Base-by-base conservation (phyloP, 2,329 filamentous ascomycete species). In the Calonectria ilicicola region DNA sequence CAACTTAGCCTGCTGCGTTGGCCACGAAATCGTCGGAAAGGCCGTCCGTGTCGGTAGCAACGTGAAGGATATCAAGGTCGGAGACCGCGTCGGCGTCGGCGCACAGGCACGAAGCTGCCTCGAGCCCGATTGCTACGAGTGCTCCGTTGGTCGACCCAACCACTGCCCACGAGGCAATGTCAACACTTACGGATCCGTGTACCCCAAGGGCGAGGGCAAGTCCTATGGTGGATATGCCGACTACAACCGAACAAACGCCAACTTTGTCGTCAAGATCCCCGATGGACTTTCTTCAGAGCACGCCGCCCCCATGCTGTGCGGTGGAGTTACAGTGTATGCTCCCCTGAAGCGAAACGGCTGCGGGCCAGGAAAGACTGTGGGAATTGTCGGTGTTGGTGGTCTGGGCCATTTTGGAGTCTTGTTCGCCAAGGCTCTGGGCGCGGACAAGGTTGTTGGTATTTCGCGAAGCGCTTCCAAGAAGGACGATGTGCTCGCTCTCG, bases 221-320 rank as follows among this genome's bases (percentile, higher is more conserved):
- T 87, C 91, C 5, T 86, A 91, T 83, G 89, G 91, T 60, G 91
- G 91, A 15, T 92, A 91, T 79, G 88, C 90, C 2, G 23, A 67
- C 0, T 79, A 78, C 26, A 73, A 80, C 29, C 76, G 79, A 2
- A 73, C 68, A 8, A 74, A 74, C 0, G 69, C 74, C 0, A 69
- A 74, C 40, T 81, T 81, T 17, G 88, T 90, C 42, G 88, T 90
- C 80, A 92, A 92, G 80, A 96, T 97, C 76, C 95, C 94, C 5
- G 93, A 94, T 14, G 90, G 87, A 47, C 88, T 97, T 27, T 80
- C 86, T 0, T 88, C 87, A 38, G 85, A 86, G 53, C 82, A 91
- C 49, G 93, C 92, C 0, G 94, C 94, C 1, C 93, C 93, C 1
- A 95, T 95, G 93, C 88, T 97, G 72, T 97, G 95, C 82, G 95